Conservation (phyloP, 768 basidiomycete species). For the Lactarius sp. region DNA sequence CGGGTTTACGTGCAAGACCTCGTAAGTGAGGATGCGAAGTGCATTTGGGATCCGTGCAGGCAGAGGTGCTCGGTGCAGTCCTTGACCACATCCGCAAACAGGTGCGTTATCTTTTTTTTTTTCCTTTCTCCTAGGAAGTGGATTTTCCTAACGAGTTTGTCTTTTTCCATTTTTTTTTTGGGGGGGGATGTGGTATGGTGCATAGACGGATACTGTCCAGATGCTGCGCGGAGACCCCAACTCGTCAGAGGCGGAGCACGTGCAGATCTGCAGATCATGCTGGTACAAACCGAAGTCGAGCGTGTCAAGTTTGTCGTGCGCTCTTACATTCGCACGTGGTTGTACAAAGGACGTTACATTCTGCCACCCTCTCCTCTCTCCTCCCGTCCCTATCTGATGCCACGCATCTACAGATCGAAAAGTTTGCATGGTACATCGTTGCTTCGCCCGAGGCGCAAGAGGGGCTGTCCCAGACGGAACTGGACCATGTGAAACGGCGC, state of each 20-base stretch:
- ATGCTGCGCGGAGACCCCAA: conserved; percentile 72
- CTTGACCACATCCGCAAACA: conserved; percentile 78
- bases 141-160: neutral
- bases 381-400: neutral
- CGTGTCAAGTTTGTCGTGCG: conserved; percentile 89
- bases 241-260: conserved; percentile 89
- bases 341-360: conserved; percentile 55
- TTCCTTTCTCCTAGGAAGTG: neutral
- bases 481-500: conserved; percentile 72
- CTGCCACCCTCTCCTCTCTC: neutral
- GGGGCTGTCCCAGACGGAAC: conserved; percentile 78
- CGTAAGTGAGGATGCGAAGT: no score
- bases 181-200: conserved; percentile 1
- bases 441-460: conserved; percentile 65
- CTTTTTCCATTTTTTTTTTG: neutral
- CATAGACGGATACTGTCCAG: conserved; percentile 73
- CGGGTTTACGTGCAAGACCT: no score
- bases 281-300: conserved; percentile 92
- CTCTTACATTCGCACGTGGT: conserved; percentile 80
- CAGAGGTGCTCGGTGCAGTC: conserved; percentile 56
- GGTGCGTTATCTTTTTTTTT: conserved; percentile 43
- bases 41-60: conserved; percentile 44
- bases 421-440: conserved; percentile 75
- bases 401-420: conserved; percentile 64
- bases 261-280: conserved; percentile 61